These are phyloP conservation scores for Debaryomycetaceae sp. DNA, from an alignment of 1,139 yeast species.

Conservation along the genomic window DNA sequence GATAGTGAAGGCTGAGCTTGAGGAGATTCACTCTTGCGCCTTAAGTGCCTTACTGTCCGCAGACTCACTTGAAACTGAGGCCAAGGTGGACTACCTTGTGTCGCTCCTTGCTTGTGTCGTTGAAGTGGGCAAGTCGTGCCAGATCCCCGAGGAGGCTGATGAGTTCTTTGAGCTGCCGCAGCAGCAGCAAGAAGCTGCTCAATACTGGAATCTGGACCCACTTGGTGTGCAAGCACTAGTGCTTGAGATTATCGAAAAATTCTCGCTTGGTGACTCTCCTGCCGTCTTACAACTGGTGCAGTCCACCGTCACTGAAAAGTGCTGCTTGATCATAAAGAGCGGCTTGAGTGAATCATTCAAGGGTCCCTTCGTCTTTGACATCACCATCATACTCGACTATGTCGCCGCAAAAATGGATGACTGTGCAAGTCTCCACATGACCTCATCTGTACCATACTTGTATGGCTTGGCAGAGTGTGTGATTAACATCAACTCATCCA, in stretches of 20 bases:
- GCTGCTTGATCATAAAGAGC: constrained; percentile 52
- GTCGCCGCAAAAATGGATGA: constrained; percentile 34
- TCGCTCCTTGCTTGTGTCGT: constrained; percentile 60
- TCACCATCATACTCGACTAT: constrained; percentile 40
- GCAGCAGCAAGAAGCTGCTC: constrained; percentile 18
- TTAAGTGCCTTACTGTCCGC: background rate
- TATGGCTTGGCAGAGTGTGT: constrained; percentile 40
- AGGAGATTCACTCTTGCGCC: background rate
- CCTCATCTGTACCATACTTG: constrained; percentile 33
- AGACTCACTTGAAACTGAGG: constrained; percentile 13
- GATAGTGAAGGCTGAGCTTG: constrained; percentile 12
- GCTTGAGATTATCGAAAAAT: constrained; percentile 35
- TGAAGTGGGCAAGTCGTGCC: constrained; percentile 66
- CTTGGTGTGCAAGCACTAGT: constrained; percentile 36
- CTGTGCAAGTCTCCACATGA: constrained; percentile 13
- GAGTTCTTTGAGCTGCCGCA: constrained; percentile 30
- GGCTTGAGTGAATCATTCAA: constrained; percentile 50
- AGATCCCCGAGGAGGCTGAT: constrained; percentile 53
- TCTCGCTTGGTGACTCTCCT: constrained; percentile 39
- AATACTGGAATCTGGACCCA: constrained; percentile 42
- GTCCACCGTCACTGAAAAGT: constrained; percentile 47
- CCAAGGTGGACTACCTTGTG: constrained; percentile 36
- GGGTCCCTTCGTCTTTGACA: constrained; percentile 58
- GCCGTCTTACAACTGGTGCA: constrained; percentile 26
- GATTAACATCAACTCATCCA: constrained; percentile 26